Percentiles rank a stretch among this genome's conserved stretches.
phyloP scores from a whole-genome alignment of 305 asterid genomes.

The Fraxinus nigra region DNA sequence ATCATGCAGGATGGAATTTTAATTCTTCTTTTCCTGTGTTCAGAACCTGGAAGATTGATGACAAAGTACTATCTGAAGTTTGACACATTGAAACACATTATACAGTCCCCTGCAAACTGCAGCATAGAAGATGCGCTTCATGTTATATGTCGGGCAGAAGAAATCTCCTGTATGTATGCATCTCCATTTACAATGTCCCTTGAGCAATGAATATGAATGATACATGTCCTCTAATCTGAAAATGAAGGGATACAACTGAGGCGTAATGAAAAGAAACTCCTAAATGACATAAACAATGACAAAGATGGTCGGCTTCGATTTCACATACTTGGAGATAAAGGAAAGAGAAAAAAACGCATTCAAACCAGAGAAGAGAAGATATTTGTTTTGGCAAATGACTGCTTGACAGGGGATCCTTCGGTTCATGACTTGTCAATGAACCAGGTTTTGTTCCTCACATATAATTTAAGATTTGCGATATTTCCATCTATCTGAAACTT shows the following conservation, averaged over 20 bases:
- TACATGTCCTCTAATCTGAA: constrained; percentile 28
- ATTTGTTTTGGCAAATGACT: constrained; percentile 87
- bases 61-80: constrained; percentile 97
- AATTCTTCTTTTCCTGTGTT: constrained; percentile 25
- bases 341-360: constrained; percentile 83
- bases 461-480: constrained; percentile 19
- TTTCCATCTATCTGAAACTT: constrained; percentile 12
- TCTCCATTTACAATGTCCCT: constrained; percentile 13
- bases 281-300: constrained; percentile 84
- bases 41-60: constrained; percentile 96
- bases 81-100: constrained; percentile 92
- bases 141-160: constrained; percentile 83
- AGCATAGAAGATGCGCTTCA: constrained; percentile 76
- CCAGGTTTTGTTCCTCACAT: constrained; percentile 61
- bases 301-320: constrained; percentile 88
- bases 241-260: constrained; percentile 96
- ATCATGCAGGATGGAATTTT: constrained; percentile 8
- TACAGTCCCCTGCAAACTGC: constrained; percentile 70
- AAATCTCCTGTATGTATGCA: constrained; percentile 63
- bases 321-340: constrained; percentile 82
- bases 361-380: constrained; percentile 96
- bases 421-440: constrained; percentile 87
- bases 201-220: constrained; percentile 24
- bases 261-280: constrained; percentile 86
- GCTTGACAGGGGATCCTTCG: constrained; percentile 91